Conservation (phyloP, 2,329 filamentous ascomycete species). For the Drechslerella stenobrocha region DNA sequence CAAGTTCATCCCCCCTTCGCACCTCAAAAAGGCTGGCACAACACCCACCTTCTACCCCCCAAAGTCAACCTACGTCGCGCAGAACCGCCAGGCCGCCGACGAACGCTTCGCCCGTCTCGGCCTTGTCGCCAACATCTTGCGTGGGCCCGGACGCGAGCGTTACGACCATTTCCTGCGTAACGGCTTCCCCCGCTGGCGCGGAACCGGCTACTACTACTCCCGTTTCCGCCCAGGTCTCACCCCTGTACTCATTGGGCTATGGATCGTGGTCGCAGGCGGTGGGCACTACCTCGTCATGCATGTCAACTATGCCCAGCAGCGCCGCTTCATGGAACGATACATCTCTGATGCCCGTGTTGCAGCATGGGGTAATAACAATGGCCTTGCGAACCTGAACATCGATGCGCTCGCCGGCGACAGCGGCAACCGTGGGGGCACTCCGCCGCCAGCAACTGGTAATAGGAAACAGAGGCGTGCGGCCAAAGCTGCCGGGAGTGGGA, state of each 20-base stretch:
- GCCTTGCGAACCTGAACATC: slow-evolving; percentile 49
- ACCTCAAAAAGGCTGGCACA: slow-evolving; percentile 19
- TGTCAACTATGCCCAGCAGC: slow-evolving; percentile 85
- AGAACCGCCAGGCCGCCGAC: slow-evolving; percentile 74
- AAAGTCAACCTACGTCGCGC: slow-evolving; percentile 68
- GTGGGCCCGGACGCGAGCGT: slow-evolving; percentile 75
- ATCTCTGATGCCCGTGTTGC: slow-evolving; percentile 83
- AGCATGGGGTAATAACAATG: slow-evolving; percentile 74
- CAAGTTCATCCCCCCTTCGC: slow-evolving; percentile 74
- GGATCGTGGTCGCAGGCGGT: slow-evolving; percentile 78
- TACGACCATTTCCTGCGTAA: slow-evolving; percentile 94
- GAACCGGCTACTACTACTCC: slow-evolving; percentile 96
- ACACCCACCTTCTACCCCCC: slow-evolving; percentile 65
- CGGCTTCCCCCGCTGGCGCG: slow-evolving; percentile 95
- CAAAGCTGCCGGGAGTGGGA: slow-evolving; percentile 56
- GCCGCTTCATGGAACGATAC: slow-evolving; percentile 87
- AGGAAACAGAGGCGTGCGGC: slow-evolving; percentile 59
- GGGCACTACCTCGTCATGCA: slow-evolving; percentile 84
- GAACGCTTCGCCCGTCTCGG: slow-evolving; percentile 82
- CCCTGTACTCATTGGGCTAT: slow-evolving; percentile 77
- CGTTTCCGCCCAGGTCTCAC: slow-evolving; percentile 89
- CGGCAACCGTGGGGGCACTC: slow-evolving; percentile 22
- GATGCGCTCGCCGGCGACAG: slow-evolving; percentile 11
- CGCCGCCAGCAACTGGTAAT: slow-evolving; percentile 53
- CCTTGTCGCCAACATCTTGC: slow-evolving; percentile 82